Evolutionary conservation across 2,329 filamentous ascomycete species (phyloP).

Genomic region (Colletotrichum scovillei): DNA sequence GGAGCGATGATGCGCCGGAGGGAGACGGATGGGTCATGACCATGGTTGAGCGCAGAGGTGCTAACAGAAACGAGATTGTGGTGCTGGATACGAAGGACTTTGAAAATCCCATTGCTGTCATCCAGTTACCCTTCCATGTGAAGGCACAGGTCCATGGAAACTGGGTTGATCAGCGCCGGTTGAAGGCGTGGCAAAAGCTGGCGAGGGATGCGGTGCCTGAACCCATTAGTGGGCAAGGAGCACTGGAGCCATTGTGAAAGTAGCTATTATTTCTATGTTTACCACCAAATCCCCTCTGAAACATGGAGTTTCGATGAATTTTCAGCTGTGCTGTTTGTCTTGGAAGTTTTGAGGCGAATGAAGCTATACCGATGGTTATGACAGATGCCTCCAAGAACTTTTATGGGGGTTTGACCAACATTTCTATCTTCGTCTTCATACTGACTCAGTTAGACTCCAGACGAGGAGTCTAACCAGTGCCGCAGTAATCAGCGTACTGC

Average conservation of each 20-base stretch:
- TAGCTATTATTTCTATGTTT: not conserved
- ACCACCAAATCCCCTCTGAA: too few species aligned
- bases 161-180: conserved; percentile 47
- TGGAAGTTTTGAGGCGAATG: too few species aligned
- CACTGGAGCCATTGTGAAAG: not conserved
- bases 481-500: conserved; percentile 34
- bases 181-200: conserved; percentile 13
- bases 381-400: not conserved
- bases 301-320: not conserved
- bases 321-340: too few species aligned
- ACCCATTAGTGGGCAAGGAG: not conserved
- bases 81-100: conserved; percentile 54
- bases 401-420: too few species aligned
- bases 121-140: conserved; percentile 50
- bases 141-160: conserved; percentile 47
- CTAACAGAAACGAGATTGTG: conserved; percentile 49
- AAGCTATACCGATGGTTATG: too few species aligned
- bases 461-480: not conserved
- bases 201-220: not conserved
- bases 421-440: too few species aligned
- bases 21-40: conserved; percentile 53
- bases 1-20: conserved; percentile 45
- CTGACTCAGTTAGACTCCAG: not conserved
- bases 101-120: conserved; percentile 49
- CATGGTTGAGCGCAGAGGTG: conserved; percentile 37